Percentiles rank a stretch among this genome's conserved stretches.
Evolutionary conservation across 2,329 filamentous ascomycete species (phyloP).

Genomic region (Pseudogymnoascus sp.): DNA sequence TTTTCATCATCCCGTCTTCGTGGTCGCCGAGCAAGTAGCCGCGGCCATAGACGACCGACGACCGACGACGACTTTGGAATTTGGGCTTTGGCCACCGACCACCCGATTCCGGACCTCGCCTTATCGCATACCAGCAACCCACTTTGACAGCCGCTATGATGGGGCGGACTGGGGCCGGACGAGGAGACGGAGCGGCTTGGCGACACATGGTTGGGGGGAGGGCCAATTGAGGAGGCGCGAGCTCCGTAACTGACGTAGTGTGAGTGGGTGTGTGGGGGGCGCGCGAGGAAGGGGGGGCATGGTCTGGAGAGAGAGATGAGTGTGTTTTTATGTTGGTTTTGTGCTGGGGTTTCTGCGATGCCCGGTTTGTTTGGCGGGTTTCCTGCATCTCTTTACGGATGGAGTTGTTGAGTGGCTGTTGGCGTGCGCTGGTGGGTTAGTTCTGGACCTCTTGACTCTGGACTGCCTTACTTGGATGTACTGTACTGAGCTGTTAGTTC

Average conservation of each 20-base stretch:
- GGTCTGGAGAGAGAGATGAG: not conserved
- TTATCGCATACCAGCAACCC: not conserved
- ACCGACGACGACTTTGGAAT: too few species aligned
- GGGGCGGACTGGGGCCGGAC: not conserved
- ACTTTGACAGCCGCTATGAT: slow-evolving; percentile 7
- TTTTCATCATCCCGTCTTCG: not conserved
- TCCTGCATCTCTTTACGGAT: too few species aligned
- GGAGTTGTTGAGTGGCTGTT: not conserved
- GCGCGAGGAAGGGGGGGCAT: not conserved
- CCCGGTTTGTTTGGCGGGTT: not conserved
- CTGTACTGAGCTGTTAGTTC: not conserved
- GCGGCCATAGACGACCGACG: too few species aligned
- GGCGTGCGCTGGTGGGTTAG: not conserved
- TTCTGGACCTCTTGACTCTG: not conserved
- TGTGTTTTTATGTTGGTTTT: not conserved
- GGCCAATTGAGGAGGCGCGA: not conserved
- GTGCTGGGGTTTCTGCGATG: not conserved
- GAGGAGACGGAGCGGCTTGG: not conserved
- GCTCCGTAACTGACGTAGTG: slow-evolving; percentile 1
- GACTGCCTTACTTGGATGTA: not conserved
- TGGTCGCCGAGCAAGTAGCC: not conserved
- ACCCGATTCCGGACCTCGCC: not conserved
- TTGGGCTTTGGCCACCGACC: not conserved
- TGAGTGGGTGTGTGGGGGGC: not conserved
- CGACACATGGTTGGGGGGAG: not conserved